These are phyloP conservation scores for Paraconiothyrium sp. DNA, from an alignment of 2,329 filamentous ascomycete genomes.

Conservation along the genomic window DNA sequence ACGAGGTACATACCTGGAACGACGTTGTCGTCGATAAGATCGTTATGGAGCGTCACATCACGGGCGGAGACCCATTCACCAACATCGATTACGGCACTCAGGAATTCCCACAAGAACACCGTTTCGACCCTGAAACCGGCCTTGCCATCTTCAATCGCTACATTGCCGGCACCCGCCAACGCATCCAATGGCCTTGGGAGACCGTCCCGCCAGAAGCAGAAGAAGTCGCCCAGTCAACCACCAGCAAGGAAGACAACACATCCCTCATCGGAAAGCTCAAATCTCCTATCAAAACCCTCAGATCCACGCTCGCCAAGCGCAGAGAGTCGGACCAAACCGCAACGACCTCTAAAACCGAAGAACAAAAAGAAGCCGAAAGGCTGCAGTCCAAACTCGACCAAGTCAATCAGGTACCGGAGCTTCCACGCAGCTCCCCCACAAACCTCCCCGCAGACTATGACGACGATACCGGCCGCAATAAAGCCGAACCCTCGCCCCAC, in stretches of 20 bases:
- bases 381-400: constrained; percentile 29
- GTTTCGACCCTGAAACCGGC: constrained; percentile 40
- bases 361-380: constrained; percentile 13
- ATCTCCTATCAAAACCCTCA: neutral
- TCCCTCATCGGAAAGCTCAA: neutral
- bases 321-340: constrained; percentile 14
- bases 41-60: constrained; percentile 42
- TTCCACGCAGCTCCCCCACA: constrained; percentile 8
- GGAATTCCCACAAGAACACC: constrained; percentile 40
- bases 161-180: constrained; percentile 45
- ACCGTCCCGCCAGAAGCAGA: constrained; percentile 10
- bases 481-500: constrained; percentile 7
- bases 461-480: constrained; percentile 70
- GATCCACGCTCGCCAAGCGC: neutral
- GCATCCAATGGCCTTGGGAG: constrained; percentile 47
- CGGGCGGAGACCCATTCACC: constrained; percentile 43
- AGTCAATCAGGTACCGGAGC: neutral
- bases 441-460: constrained; percentile 41
- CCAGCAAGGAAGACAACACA: neutral
- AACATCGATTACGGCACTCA: constrained; percentile 36
- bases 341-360: constrained; percentile 20
- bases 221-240: neutral
- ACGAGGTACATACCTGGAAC: constrained; percentile 64
- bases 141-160: constrained; percentile 46
- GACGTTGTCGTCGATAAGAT: constrained; percentile 62